Base-by-base conservation (phyloP, 2,329 filamentous ascomycete genomes). In the Aspergillus pseudoglaucus region DNA sequence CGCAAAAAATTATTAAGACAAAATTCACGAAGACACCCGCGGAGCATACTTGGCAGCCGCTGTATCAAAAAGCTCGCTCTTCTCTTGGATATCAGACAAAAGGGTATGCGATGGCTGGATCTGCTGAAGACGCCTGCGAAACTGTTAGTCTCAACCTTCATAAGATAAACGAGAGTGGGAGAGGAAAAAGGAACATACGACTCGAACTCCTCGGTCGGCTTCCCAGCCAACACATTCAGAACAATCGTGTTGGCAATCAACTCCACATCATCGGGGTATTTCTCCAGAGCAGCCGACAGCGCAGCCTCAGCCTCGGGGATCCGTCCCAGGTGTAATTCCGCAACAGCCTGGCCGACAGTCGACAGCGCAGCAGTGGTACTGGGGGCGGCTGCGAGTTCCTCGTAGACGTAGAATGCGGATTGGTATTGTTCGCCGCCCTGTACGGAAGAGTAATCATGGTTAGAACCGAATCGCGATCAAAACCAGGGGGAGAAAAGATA, bases 351-450 rank as follows among this genome's bases (percentile, higher is more conserved):
- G 17, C 88, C 85, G 51, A 95, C 82, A 47, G 96, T 80, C 15
- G 82, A 86, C 57, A 84, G 78, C 45, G 84, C 78, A 14, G 88
- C 88, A 43, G 88, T 84, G 15, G 88, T 90, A 27, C 87, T 83
- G 2, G 90, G 85, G 23, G 88, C 85, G 64, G 95, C 88, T 4
- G 93, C 91, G 43, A 97, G 81, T 70, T 98, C 93, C 71, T 97
- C 91, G 63, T 89, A 97, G 52, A 97, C 91, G 76, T 98, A 97
- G 72, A 95, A 97, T 15, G 91, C 85, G 64, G 93, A 88, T 64
- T 97, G 93, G 71, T 97, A 97, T 68, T 89, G 93, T 59, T 95
- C 90, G 57, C 90, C 90, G 63, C 91, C 91, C 86, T 95, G 30
- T 8, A 33, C 9, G 8, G 33, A 10, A 20, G 9, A 53, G 4